These are phyloP conservation scores for Boletus reticuloceps DNA, from an alignment of 768 basidiomycete species.

Conservation along the genomic window DNA sequence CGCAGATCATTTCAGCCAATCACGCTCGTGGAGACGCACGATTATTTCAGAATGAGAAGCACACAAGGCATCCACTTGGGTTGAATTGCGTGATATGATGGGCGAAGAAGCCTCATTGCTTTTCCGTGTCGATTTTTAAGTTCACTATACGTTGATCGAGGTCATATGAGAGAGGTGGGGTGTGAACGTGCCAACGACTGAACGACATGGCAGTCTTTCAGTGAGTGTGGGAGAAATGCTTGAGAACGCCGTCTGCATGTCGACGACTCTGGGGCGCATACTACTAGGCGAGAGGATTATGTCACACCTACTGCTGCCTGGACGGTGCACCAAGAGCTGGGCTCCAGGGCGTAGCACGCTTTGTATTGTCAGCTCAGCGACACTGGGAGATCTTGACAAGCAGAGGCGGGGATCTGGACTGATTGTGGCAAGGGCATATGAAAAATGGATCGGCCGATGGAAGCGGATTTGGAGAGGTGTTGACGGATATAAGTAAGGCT, in stretches of 20 bases:
- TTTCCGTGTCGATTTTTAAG: constrained; percentile 8
- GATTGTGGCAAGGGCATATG: constrained; percentile 1
- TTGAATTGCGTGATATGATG: not conserved
- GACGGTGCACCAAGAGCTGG: not conserved
- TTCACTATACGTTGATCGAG: constrained; percentile 28
- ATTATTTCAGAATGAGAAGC: not conserved
- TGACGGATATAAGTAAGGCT: constrained; percentile 15
- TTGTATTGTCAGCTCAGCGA: constrained; percentile 9
- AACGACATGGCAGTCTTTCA: constrained; percentile 1
- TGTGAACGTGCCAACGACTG: constrained; percentile 29
- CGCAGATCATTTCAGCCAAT: constrained; percentile 17
- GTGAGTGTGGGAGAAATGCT: constrained; percentile 26
- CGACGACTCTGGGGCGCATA: constrained; percentile 17
- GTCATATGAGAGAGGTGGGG: constrained; percentile 22
- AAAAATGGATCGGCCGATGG: constrained; percentile 14
- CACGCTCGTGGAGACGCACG: constrained; percentile 7
- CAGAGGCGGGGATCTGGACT: constrained; percentile 8
- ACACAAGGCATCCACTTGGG: constrained; percentile 6
- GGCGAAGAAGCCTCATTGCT: not conserved
- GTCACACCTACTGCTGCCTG: constrained; percentile 10
- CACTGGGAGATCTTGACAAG: constrained; percentile 3
- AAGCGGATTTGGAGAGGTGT: constrained; percentile 17
- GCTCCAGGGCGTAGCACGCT: not conserved
- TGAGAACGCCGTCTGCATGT: constrained; percentile 25
- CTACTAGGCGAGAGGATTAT: constrained; percentile 21